Evolutionary conservation across 495 filamentous ascomycete species (phyloP), one percentile per base, ranked within the genome.

Genomic region (Aspergillus avenaceus): DNA sequence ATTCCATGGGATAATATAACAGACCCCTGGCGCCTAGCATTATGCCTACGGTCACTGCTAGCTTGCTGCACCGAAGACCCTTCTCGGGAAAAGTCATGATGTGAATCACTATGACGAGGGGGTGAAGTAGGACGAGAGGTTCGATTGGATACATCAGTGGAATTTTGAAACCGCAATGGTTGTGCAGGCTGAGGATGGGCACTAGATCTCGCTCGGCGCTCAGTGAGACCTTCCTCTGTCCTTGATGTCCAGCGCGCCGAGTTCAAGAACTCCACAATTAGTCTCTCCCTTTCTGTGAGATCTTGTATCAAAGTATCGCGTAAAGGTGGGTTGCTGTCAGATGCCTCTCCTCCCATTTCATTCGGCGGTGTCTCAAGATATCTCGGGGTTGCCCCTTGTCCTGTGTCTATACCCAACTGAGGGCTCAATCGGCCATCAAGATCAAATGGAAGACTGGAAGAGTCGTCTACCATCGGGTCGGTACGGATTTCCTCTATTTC

Each of bases 231-330:
- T 43, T 67, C 68, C 50, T 72, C 69, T 28, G 61, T 32, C 47
- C 65, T 60, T 31, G 69, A 61, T 7, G 68, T 63, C 64, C 61
- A 74, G 23, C 72, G 69, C 28, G 71, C 69, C 13, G 71, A 69
- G 44, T 72, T 77, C 50, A 84, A 61, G 52, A 76, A 78, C 21
- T 84, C 81, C 44, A 84, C 66, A 31, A 84, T 75, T 44, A 77
- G 66, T 46, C 80, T 75, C 60, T 86, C 82, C 26, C 75, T 67
- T 41, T 78, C 72, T 4, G 75, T 77, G 34, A 84, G 69, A 41
- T 76, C 75, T 40, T 79, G 72, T 38, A 76, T 59, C 47, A 72
- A 42, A 45, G 48, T 63, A 25, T 72, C 69, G 18, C 67, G 68
- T 28, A 61, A 53, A 43, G 66, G 71, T 50, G 44, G 58, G 38